Evolutionary conservation across 2,329 filamentous ascomycete genomes (phyloP), one percentile per base, ranked within the genome.

Genomic region (Phoma sp.): DNA sequence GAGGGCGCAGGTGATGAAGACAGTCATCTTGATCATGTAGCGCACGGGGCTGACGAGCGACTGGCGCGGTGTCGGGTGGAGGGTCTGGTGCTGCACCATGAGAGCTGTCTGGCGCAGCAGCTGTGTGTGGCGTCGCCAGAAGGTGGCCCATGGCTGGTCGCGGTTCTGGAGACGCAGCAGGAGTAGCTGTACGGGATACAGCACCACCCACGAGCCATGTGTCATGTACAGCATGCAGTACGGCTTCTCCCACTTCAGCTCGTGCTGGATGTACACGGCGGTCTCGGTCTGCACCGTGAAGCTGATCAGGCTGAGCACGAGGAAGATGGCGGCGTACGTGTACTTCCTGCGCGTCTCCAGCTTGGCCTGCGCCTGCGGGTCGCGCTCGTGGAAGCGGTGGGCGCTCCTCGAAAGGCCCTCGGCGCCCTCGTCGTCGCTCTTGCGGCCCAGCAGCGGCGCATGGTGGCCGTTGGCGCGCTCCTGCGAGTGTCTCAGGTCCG

Each of bases 151-250:
- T 0, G 92, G 88, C 67, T 89, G 81, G 59, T 88, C 84, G 67
- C 87, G 86, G 75, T 91, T 91, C 72, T 92, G 89, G 11, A 95
- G 60, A 51, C 93, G 88, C 58, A 98, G 80, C 45, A 96, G 83
- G 23, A 90, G 75, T 32, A 99, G 84, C 75, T 96, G 92, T 9
- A 84, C 78, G 0, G 93, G 93, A 91, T 92, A 99, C 23, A 99
- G 82, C 43, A 98, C 77, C 8, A 88, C 75, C 95, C 95, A 99
- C 2, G 92, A 96, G 50, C 93, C 90, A 78, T 99, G 95, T 9
- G 95, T 99, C 62, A 99, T 82, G 77, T 96, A 97, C 82, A 99
- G 86, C 95, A 99, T 99, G 81, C 91, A 96, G 79, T 97, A 99
- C n/a, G 95, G 91, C 80, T 99, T 99, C 78, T 96, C 86, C 95